A percentile compares a stretch with the other conserved stretches of the same genome.
phyloP scores from a whole-genome alignment of 805 yeast species.

The Candida odintsovae region DNA sequence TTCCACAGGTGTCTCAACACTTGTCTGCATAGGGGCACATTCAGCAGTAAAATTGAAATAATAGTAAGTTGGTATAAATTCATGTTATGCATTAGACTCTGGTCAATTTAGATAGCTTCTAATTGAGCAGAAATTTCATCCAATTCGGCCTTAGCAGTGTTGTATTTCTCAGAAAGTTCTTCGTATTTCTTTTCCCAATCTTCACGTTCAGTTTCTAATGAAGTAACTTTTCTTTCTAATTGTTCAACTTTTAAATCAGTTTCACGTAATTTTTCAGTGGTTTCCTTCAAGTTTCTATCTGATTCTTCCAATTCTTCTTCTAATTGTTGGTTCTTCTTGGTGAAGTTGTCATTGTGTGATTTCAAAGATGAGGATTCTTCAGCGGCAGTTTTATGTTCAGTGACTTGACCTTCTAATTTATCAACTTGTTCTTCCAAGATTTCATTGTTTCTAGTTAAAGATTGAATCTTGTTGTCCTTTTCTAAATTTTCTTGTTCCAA shows the following conservation, averaged over 20 bases:
- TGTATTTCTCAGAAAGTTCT: constrained; percentile 77
- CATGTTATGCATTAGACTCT: background rate
- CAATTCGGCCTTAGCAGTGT: constrained; percentile 83
- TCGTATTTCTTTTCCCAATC: constrained; percentile 87
- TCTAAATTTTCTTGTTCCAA: constrained; percentile 89
- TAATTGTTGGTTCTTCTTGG: constrained; percentile 82
- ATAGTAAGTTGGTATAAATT: constrained; percentile 4
- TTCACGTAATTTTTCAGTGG: constrained; percentile 90
- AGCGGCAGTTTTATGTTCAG: constrained; percentile 77
- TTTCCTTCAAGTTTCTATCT: constrained; percentile 85
- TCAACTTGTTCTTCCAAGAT: constrained; percentile 81
- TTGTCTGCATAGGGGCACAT: background rate
- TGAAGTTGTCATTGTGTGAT: constrained; percentile 82
- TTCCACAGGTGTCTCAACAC: background rate
- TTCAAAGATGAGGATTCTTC: constrained; percentile 88
- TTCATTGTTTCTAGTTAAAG: constrained; percentile 88
- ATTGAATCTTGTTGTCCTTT: constrained; percentile 91
- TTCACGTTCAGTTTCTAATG: constrained; percentile 88
- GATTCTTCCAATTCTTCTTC: constrained; percentile 90
- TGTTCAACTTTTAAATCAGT: constrained; percentile 95
- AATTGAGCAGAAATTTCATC: constrained; percentile 96
- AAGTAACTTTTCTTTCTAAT: constrained; percentile 87
- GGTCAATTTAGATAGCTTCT: constrained; percentile 40
- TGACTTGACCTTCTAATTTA: constrained; percentile 60
- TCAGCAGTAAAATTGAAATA: constrained; percentile 1